Evolutionary conservation across 495 filamentous ascomycete genomes (phyloP).

Genomic region (Chaetomium tenue): DNA sequence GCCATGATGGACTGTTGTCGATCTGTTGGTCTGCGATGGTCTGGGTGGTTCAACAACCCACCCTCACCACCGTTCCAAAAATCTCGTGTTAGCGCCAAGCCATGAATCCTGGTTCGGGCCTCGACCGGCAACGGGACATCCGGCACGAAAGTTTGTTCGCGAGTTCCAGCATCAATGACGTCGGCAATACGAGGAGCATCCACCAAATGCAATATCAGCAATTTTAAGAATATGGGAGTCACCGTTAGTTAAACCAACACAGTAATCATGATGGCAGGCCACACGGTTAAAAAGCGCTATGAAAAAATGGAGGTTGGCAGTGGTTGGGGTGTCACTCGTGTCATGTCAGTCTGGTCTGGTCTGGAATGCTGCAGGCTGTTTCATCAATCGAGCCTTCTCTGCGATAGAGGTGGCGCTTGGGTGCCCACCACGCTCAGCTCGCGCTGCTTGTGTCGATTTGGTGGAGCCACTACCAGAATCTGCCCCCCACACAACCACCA

Average conservation of each 20-base stretch:
- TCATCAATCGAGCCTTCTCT: slow-evolving; percentile 3
- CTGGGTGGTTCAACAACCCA: background rate
- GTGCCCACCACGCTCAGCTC: slow-evolving; percentile 7
- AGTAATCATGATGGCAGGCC: background rate
- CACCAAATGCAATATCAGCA: slow-evolving; percentile 6
- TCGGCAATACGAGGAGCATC: slow-evolving; percentile 20
- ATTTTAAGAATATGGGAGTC: background rate
- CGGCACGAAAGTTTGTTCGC: background rate
- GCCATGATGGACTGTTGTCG: background rate
- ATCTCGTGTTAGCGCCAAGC: slow-evolving; percentile 8
- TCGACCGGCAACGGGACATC: background rate
- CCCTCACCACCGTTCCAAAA: background rate
- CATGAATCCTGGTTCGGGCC: background rate
- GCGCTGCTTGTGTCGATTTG: background rate
- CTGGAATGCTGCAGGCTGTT: background rate
- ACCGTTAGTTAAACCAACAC: background rate
- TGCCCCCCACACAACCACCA: slow-evolving; percentile 4
- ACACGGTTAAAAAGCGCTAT: background rate
- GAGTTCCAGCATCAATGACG: slow-evolving; percentile 11
- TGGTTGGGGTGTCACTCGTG: background rate
- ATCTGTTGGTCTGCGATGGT: background rate
- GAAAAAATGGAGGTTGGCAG: too few relatives aligned
- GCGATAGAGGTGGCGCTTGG: slow-evolving; percentile 9
- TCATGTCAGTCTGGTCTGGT: background rate
- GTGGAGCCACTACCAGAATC: slow-evolving; percentile 3